Base-by-base conservation (phyloP, 2,329 filamentous ascomycete genomes). In the Pyrenophora graminea region DNA sequence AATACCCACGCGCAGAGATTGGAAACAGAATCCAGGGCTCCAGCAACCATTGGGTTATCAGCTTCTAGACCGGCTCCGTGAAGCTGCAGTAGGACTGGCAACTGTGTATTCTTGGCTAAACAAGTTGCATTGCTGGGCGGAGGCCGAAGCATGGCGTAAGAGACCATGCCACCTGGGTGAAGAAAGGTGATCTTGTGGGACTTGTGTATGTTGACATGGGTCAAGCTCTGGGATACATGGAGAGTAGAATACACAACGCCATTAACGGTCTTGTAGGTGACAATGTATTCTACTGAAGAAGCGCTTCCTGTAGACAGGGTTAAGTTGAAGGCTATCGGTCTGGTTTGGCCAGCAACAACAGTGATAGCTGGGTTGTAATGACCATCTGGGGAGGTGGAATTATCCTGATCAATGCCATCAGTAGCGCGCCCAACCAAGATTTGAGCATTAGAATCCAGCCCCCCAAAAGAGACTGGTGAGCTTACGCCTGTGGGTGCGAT, bases 31-130 rank as follows among this genome's bases (percentile, higher is more conserved):
- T 83, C 77, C 30, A 85, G 67, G 50, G 77, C 74, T 45, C 78
- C 74, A 36, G 77, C 71, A 1, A 79, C 77, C 55, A 75, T 62
- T 12, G 75, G 66, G 47, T 70, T 76, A 51, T 81, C 79, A 25
- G 78, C 81, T 54, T 85, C 81, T 9, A 85, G 66, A 0, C 82
- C 82, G 27, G 83, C 82, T 10, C 82, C 82, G 66, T 85, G 83
- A 13, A 85, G 68, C 23, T 68, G 71, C 17, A 85, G 56, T 12
- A 85, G 66, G 3, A 85, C 63, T 5, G 82, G 81, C 8, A 81
- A 56, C 2, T 56, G 63, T 7, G 51, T 48, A 3, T 51, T 49
- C 6, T 44, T 51, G 9, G 57, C 17, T 7, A 45, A 21, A 45
- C 69, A 73, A 4, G 65, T 65, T 13, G 70, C 70, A 48, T 76